phyloP scores from a whole-genome alignment of 2,329 filamentous ascomycete genomes.

The Penicillium sp. region DNA sequence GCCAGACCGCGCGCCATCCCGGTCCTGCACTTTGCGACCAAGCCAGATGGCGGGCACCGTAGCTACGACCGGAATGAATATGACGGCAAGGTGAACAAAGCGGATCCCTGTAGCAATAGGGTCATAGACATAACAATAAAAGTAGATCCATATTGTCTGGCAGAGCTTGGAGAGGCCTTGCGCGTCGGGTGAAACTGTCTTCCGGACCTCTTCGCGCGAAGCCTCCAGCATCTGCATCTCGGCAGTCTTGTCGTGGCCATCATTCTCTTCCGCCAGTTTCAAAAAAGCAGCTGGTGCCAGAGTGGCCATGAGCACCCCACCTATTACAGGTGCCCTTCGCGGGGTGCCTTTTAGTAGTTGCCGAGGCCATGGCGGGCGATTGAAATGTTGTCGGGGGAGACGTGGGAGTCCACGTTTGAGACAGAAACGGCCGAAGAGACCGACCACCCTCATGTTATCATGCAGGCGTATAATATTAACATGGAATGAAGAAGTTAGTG shows the following conservation, averaged over 20 bases:
- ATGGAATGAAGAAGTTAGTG: conserved; percentile 2
- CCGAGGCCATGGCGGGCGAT: conserved; percentile 25
- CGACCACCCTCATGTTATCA: conserved; percentile 52
- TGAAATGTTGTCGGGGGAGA: conserved; percentile 34
- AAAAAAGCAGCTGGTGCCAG: conserved; percentile 62
- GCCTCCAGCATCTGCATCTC: conserved; percentile 85
- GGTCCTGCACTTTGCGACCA: conserved; percentile 62
- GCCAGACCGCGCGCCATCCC: conserved; percentile 73
- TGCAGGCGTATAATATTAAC: conserved; percentile 13
- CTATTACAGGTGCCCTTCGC: conserved; percentile 27
- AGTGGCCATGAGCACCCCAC: conserved; percentile 42
- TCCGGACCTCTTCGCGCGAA: conserved; percentile 74
- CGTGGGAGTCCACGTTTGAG: conserved; percentile 43
- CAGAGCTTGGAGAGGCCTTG: conserved; percentile 59
- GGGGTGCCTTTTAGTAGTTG: conserved; percentile 18
- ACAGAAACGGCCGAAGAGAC: conserved; percentile 52
- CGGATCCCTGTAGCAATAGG: conserved; percentile 81
- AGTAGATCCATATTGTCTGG: conserved; percentile 62
- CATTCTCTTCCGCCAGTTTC: conserved; percentile 54
- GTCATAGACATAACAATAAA: conserved; percentile 65
- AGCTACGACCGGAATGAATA: conserved; percentile 87
- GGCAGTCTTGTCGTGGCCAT: conserved; percentile 60
- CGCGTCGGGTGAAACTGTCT: conserved; percentile 63
- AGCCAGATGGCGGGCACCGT: conserved; percentile 80
- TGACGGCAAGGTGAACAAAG: conserved; percentile 81